A percentile compares a stretch with the other conserved stretches of the same genome.
These are phyloP conservation scores for Alternaria postmessia DNA, from an alignment of 2,329 filamentous ascomycete species.

Conservation along the genomic window DNA sequence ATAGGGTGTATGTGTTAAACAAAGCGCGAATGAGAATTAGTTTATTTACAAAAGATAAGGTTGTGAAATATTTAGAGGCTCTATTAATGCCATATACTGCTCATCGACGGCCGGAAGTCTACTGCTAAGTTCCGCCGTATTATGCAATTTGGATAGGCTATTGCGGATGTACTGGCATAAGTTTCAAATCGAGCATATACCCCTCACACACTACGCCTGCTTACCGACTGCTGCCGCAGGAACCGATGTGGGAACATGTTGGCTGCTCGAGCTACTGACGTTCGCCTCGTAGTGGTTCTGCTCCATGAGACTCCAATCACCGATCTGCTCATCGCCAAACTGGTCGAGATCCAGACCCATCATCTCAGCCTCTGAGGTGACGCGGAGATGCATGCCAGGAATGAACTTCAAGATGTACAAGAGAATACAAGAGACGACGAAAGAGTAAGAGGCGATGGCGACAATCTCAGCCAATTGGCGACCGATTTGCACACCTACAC, in stretches of 20 bases:
- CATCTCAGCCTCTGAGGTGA: conserved; percentile 64
- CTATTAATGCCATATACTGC: background rate
- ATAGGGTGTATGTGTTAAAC: background rate
- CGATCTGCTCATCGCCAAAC: conserved; percentile 67
- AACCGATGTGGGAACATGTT: conserved; percentile 13
- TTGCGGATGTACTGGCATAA: background rate
- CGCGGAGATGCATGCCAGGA: conserved; percentile 62
- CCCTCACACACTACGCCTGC: conserved; percentile 9
- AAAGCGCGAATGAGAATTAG: background rate
- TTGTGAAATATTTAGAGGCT: background rate
- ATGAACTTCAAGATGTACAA: conserved; percentile 63
- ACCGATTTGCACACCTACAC: conserved; percentile 63
- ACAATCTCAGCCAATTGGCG: conserved; percentile 65
- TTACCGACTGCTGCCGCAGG: conserved; percentile 10
- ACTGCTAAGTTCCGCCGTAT: background rate
- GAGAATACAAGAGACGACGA: conserved; percentile 61
- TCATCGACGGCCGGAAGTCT: background rate
- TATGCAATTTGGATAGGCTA: background rate
- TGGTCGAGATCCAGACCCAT: conserved; percentile 63
- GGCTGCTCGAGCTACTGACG: conserved; percentile 35
- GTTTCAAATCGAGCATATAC: background rate
- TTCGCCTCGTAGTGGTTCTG: conserved; percentile 35
- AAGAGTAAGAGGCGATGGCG: conserved; percentile 63
- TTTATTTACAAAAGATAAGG: background rate
- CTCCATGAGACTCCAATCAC: conserved; percentile 57